These are phyloP conservation scores for Cryptosporidium ubiquitum DNA, from an alignment of 169 alveolate genomes.

Conservation along the genomic window DNA sequence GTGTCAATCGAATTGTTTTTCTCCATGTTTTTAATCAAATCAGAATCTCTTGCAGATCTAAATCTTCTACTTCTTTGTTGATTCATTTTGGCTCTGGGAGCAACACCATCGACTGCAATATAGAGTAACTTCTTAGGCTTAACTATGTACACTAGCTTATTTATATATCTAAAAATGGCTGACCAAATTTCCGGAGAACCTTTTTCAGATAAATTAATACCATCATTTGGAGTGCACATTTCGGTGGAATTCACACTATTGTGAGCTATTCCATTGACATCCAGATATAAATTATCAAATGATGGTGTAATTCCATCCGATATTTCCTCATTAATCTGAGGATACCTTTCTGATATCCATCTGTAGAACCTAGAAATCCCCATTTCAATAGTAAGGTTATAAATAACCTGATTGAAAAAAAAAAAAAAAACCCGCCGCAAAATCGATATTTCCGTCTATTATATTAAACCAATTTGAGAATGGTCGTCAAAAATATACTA, in stretches of 20 bases:
- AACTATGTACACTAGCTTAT: conserved; percentile 88
- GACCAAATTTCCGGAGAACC: conserved; percentile 84
- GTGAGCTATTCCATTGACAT: conserved; percentile 96
- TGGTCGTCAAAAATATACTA: not conserved
- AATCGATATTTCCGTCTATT: not conserved
- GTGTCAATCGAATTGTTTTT: conserved; percentile 74
- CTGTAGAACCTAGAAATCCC: conserved; percentile 92
- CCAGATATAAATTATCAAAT: conserved; percentile 93
- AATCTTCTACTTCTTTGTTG: conserved; percentile 93
- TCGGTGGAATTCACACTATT: conserved; percentile 91
- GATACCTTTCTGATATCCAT: conserved; percentile 91
- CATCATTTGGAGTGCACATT: conserved; percentile 79
- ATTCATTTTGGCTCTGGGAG: conserved; percentile 98
- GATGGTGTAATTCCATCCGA: conserved; percentile 78
- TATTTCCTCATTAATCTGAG: conserved; percentile 86
- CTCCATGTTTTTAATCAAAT: conserved; percentile 1
- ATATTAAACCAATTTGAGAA: not conserved
- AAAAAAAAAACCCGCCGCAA: not conserved
- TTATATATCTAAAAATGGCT: conserved; percentile 88
- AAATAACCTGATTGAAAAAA: not conserved
- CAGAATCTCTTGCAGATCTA: conserved; percentile 88
- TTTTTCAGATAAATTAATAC: conserved; percentile 75
- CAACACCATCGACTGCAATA: conserved; percentile 96
- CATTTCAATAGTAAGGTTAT: conserved; percentile 75
- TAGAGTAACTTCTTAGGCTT: conserved; percentile 90